Conservation (phyloP, 2,329 filamentous ascomycete species). For the Cryoendolithus antarcticus region DNA sequence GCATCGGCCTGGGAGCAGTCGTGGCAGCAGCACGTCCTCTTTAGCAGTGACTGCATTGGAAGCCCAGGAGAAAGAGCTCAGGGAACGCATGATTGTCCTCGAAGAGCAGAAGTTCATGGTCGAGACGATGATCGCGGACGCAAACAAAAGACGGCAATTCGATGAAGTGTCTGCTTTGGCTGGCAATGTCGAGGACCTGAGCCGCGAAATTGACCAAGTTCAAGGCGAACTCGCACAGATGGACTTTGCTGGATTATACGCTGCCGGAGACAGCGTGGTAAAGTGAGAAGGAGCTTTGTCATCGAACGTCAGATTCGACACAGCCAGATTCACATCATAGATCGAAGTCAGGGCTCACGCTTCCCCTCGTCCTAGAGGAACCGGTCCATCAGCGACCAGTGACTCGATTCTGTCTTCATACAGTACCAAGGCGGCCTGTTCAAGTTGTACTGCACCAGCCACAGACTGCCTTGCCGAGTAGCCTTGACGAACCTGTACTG, state of each 20-base stretch:
- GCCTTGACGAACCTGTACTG: too few relatives aligned
- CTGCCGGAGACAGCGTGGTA: constrained; percentile 12
- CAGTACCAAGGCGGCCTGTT: too few relatives aligned
- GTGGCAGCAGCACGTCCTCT: constrained; percentile 34
- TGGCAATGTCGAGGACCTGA: constrained; percentile 71
- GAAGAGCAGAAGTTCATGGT: constrained; percentile 90
- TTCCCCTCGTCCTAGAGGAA: too few relatives aligned
- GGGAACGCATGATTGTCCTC: constrained; percentile 68
- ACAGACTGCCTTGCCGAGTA: too few relatives aligned
- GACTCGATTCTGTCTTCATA: too few relatives aligned
- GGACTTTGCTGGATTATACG: constrained; percentile 26
- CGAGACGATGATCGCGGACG: constrained; percentile 67
- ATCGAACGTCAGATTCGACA: too few relatives aligned
- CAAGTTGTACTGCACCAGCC: too few relatives aligned
- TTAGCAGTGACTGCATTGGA: constrained; percentile 52
- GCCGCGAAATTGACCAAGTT: constrained; percentile 54
- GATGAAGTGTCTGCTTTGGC: constrained; percentile 75
- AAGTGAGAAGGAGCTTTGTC: too few relatives aligned
- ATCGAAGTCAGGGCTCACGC: too few relatives aligned
- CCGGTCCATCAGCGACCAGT: too few relatives aligned
- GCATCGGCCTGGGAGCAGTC: constrained; percentile 32
- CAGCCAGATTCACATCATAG: too few relatives aligned
- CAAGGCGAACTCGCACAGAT: constrained; percentile 22
- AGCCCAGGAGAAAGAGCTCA: constrained; percentile 68
- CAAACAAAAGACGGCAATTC: constrained; percentile 64